Evolutionary conservation across 2,329 filamentous ascomycete species (phyloP).

Genomic region (Fusarium sacchari): DNA sequence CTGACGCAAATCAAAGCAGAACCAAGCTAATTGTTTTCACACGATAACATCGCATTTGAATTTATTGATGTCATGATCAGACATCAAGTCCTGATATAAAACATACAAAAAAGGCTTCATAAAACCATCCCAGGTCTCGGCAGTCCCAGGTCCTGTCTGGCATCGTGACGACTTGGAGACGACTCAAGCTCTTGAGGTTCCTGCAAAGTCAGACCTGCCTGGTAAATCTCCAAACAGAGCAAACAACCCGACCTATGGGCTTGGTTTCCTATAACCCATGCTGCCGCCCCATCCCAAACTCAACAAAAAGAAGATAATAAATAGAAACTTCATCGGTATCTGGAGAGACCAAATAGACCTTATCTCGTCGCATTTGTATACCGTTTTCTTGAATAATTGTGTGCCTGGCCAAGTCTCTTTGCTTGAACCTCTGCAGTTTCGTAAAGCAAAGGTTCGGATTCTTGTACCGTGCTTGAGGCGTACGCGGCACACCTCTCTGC

Average conservation of each 20-base stretch:
- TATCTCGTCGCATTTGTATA: constrained; percentile 27
- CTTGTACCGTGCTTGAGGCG: constrained; percentile 8
- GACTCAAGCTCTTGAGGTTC: neutral
- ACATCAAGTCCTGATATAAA: constrained; percentile 34
- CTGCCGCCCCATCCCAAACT: constrained; percentile 9
- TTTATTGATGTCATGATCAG: constrained; percentile 21
- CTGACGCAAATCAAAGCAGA: neutral
- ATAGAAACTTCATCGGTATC: constrained; percentile 6
- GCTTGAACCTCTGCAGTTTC: constrained; percentile 4
- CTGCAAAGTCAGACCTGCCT: constrained; percentile 7
- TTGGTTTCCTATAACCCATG: constrained; percentile 24
- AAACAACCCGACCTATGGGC: constrained; percentile 2
- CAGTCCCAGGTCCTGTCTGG: constrained; percentile 9
- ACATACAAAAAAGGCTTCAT: constrained; percentile 34
- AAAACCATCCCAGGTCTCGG: constrained; percentile 18
- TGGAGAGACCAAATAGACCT: constrained; percentile 12
- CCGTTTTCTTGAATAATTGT: constrained; percentile 13
- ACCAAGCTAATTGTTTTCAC: neutral
- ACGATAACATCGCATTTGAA: constrained; percentile 4
- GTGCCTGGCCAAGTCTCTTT: constrained; percentile 6
- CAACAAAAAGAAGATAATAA: constrained; percentile 27
- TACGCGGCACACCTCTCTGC: constrained; percentile 11
- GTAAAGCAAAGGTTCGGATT: constrained; percentile 35
- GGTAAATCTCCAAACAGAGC: constrained; percentile 31
- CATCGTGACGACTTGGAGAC: neutral